Evolutionary conservation across 1,284 basidiomycete species (phyloP).

Genomic region (Xerocomus minutiporus): DNA sequence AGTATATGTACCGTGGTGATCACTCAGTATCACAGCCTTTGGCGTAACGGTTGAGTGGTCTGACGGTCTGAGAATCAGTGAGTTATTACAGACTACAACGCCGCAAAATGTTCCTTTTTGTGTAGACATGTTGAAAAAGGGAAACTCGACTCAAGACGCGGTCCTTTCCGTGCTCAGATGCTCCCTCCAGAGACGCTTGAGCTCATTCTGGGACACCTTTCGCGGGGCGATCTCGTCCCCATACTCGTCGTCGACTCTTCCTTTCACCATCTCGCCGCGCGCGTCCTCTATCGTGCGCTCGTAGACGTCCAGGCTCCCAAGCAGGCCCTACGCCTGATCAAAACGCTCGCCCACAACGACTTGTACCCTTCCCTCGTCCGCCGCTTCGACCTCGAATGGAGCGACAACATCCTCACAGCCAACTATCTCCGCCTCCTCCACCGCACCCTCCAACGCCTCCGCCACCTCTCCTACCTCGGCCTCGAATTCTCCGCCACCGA

Average conservation of each 20-base stretch:
- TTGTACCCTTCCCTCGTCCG: slow-evolving; percentile 40
- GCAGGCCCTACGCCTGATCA: slow-evolving; percentile 37
- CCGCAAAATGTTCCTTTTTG: too few relatives aligned
- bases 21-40: too few relatives aligned
- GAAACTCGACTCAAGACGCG: too few relatives aligned
- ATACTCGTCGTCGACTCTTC: background rate
- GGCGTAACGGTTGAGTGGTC: too few relatives aligned
- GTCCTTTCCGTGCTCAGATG: slow-evolving; percentile 20
- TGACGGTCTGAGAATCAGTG: too few relatives aligned
- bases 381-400: slow-evolving; percentile 41
- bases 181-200: slow-evolving; percentile 50
- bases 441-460: slow-evolving; percentile 38
- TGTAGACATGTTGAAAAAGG: too few relatives aligned
- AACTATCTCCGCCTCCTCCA: slow-evolving; percentile 49
- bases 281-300: slow-evolving; percentile 47
- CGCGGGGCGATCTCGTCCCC: slow-evolving; percentile 24
- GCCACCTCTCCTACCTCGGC: slow-evolving; percentile 38
- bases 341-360: slow-evolving; percentile 36
- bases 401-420: slow-evolving; percentile 30
- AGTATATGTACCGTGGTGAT: too few relatives aligned
- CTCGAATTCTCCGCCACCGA: slow-evolving; percentile 45
- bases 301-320: slow-evolving; percentile 29
- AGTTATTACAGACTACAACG: too few relatives aligned
- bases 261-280: background rate
- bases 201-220: slow-evolving; percentile 37